Conservation (phyloP, 768 basidiomycete genomes). For the Amanita polypyramis region DNA sequence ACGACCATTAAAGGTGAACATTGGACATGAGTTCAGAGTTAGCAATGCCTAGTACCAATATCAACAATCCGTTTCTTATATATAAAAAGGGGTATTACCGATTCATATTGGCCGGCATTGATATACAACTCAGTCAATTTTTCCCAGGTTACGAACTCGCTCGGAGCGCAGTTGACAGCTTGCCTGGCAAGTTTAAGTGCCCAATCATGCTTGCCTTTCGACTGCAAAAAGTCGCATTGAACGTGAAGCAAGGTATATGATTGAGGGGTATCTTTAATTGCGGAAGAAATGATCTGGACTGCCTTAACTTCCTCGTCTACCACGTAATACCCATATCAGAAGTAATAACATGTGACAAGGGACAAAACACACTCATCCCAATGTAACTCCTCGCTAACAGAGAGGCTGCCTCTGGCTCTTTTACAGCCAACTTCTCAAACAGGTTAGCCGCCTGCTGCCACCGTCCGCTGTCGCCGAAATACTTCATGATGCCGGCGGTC, state of each 20-base stretch:
- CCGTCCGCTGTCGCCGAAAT: conserved; percentile 88
- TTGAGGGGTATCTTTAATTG: conserved; percentile 79
- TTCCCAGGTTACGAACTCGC: conserved; percentile 99
- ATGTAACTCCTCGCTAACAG: conserved; percentile 85
- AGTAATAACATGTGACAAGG: background rate
- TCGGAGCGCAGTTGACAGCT: conserved; percentile 96
- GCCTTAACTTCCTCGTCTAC: conserved; percentile 98
- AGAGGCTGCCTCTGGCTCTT: conserved; percentile 83
- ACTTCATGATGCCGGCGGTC: conserved; percentile 90
- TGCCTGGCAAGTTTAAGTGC: conserved; percentile 86
- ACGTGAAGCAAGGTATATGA: conserved; percentile 91
- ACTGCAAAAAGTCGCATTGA: conserved; percentile 88
- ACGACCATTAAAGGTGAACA: conserved; percentile 98
- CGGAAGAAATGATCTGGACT: conserved; percentile 82
- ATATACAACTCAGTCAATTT: conserved; percentile 94
- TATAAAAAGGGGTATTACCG: conserved; percentile 20
- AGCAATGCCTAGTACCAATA: conserved; percentile 49
- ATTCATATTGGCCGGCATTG: conserved; percentile 79
- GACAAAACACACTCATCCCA: conserved; percentile 69
- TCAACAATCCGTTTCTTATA: background rate
- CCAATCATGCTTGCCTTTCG: conserved; percentile 80
- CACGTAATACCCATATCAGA: background rate
- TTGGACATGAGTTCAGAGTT: conserved; percentile 97
- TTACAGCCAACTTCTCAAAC: conserved; percentile 81
- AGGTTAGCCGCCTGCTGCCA: conserved; percentile 84